Base-by-base conservation (phyloP, 768 basidiomycete genomes). In the Lentinula sp. region DNA sequence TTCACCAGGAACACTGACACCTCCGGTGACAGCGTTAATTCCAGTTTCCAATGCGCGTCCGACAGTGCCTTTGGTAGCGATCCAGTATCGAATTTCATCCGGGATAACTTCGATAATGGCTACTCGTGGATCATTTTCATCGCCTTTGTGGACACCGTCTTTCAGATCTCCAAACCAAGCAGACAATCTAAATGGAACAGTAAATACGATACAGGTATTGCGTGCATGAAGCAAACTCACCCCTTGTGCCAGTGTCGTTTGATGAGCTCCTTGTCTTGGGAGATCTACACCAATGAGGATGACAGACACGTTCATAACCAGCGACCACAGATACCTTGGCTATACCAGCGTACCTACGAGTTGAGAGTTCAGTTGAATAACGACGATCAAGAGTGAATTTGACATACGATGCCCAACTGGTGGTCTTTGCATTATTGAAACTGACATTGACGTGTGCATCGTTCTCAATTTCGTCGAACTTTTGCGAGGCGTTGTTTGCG, bases 81-180 rank as follows among this genome's bases (percentile, higher is more conserved):
- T 74, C 86, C 87, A 96, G 69, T 93, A 95, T 58, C 87, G 81
- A 64, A 97, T 88, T 76, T 91, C 88, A 39, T 85, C 79, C 0
- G 93, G 91, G 57, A 87, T 72, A 58, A 97, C 82, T 70, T 92
- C 84, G 64, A 96, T 91, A 39, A 91, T 71, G 6, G 86, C 80
- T 3, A 97, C 81, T 28, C 94, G 84, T 0, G 93, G 91, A 64
- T 96, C 95, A 51, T 79, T 75, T 35, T 80, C 80, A 66, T 88
- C 84, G n/a, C 93, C 94, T 66, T 85, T 87, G 71, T 95, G 93
- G 6, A 88, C 74, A 16, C 90, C 91, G 64, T 96, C 93, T 36
- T 87, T 86, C 59, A 95, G 77, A 69, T 96, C 88, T 41, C 91
- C 92, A 66, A 95, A 95, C 81, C 92, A 97, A 0, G 87, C 88